Conservation (phyloP, 2,329 filamentous ascomycete species). For the Monosporascus sp. region DNA sequence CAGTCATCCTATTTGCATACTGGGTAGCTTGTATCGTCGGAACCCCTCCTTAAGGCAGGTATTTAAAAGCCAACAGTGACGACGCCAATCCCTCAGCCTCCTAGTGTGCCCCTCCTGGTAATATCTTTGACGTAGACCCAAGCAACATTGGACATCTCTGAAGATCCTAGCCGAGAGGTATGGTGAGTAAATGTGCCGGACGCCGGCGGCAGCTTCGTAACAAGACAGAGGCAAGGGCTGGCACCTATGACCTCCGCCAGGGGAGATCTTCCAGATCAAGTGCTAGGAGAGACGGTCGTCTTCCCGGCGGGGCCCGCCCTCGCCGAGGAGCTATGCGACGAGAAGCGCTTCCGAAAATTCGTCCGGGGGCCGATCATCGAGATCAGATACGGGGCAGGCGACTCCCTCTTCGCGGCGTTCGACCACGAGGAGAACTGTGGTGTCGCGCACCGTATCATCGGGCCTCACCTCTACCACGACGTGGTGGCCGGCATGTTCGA, state of each 20-base stretch:
- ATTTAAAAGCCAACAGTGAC: no score
- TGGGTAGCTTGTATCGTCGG: no score
- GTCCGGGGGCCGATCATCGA: conserved; percentile 49
- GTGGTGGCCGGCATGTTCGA: conserved; percentile 32
- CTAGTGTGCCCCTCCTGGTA: conserved; percentile 45
- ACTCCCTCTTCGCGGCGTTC: conserved; percentile 47
- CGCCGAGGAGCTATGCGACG: conserved; percentile 43
- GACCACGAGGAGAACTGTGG: conserved; percentile 45
- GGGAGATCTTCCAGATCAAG: conserved; percentile 41
- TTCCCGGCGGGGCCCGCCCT: conserved; percentile 37
- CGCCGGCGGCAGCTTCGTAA: no score
- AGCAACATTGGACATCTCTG: conserved; percentile 45
- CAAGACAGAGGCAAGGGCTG: no score
- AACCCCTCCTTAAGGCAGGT: no score
- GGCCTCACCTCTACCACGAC: conserved; percentile 35
- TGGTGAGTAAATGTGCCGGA: no score
- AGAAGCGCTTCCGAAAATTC: conserved; percentile 50
- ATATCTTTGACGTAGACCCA: conserved; percentile 44
- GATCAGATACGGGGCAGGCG: conserved; percentile 45
- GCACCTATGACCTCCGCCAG: no score
- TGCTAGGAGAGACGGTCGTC: conserved; percentile 34
- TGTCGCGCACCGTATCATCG: conserved; percentile 47
- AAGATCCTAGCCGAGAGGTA: conserved; percentile 43
- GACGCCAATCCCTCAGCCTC: conserved; percentile 45
- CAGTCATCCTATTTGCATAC: no score